These are phyloP conservation scores for Diaporthe caulivora DNA, from an alignment of 2,329 filamentous ascomycete species.

Conservation along the genomic window DNA sequence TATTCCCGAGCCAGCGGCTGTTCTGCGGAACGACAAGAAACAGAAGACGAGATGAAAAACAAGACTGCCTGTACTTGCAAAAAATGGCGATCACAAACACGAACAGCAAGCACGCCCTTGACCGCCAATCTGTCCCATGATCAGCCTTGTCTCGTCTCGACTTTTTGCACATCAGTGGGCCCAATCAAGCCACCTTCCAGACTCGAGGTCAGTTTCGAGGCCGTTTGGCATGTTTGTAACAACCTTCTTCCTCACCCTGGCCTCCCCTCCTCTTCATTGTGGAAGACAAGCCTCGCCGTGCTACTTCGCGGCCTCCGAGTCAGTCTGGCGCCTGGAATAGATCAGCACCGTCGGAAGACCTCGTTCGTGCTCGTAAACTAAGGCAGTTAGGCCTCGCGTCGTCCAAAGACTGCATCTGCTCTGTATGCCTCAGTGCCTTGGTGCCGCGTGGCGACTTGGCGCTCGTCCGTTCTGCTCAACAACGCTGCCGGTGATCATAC, in stretches of 20 bases:
- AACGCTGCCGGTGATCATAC: conserved; percentile 30
- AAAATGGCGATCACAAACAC: conserved; percentile 33
- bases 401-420: neutral
- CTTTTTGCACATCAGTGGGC: conserved; percentile 31
- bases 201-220: conserved; percentile 29
- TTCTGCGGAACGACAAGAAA: conserved; percentile 19
- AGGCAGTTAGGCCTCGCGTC: neutral
- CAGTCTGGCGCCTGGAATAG: conserved; percentile 27
- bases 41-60: conserved; percentile 26
- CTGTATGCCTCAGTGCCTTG: neutral
- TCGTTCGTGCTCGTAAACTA: conserved; percentile 4
- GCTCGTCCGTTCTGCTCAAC: neutral
- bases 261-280: neutral
- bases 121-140: conserved; percentile 24
- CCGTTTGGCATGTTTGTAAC: conserved; percentile 33
- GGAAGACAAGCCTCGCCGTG: neutral
- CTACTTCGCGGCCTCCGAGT: conserved; percentile 17
- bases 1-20: neutral
- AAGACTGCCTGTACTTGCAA: conserved; percentile 9
- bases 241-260: conserved; percentile 1
- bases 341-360: conserved; percentile 10
- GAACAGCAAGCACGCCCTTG: conserved; percentile 22
- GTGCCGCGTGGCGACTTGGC: conserved; percentile 15
- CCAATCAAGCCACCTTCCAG: conserved; percentile 27
- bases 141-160: conserved; percentile 38